Percentiles rank a stretch among this genome's conserved stretches.
Conservation (phyloP, 2,329 filamentous ascomycete species). For the Sporothrix brunneoviolacea region DNA sequence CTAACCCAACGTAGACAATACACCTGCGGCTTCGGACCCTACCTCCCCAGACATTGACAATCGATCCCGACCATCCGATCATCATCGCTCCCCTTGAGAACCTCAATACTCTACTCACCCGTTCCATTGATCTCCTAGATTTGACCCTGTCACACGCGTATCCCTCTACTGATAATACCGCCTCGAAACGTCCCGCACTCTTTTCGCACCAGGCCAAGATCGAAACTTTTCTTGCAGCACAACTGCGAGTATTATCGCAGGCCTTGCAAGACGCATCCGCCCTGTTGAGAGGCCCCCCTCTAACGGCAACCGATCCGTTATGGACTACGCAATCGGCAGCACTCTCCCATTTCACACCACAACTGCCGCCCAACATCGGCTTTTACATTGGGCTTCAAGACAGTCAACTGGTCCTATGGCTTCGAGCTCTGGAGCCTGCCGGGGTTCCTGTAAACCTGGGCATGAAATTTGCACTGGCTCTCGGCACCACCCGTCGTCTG, state of each 20-base stretch:
- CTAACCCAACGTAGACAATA: constrained; percentile 52
- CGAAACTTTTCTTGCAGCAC: constrained; percentile 42
- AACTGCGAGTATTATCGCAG: constrained; percentile 49
- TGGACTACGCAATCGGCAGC: constrained; percentile 41
- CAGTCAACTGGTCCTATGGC: constrained; percentile 59
- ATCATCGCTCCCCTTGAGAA: constrained; percentile 63
- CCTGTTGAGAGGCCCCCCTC: constrained; percentile 49
- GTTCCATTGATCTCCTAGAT: constrained; percentile 75
- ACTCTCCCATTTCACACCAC: constrained; percentile 37
- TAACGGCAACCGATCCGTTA: constrained; percentile 31
- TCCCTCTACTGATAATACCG: neutral
- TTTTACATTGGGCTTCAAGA: constrained; percentile 67
- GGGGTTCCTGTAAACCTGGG: constrained; percentile 54
- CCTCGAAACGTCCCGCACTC: too few relatives aligned
- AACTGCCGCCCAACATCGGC: constrained; percentile 59
- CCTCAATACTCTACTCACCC: constrained; percentile 70
- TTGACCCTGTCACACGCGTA: constrained; percentile 60
- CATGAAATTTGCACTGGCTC: constrained; percentile 64
- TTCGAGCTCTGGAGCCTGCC: constrained; percentile 64
- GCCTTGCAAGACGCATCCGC: constrained; percentile 45
- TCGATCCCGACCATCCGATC: constrained; percentile 44
- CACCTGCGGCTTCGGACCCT: constrained; percentile 70
- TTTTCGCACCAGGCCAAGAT: neutral
- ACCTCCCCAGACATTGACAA: constrained; percentile 41
- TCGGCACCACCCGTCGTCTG: constrained; percentile 55